These are phyloP conservation scores for Canariomyces notabilis DNA, from an alignment of 2,329 filamentous ascomycete genomes.

Conservation along the genomic window DNA sequence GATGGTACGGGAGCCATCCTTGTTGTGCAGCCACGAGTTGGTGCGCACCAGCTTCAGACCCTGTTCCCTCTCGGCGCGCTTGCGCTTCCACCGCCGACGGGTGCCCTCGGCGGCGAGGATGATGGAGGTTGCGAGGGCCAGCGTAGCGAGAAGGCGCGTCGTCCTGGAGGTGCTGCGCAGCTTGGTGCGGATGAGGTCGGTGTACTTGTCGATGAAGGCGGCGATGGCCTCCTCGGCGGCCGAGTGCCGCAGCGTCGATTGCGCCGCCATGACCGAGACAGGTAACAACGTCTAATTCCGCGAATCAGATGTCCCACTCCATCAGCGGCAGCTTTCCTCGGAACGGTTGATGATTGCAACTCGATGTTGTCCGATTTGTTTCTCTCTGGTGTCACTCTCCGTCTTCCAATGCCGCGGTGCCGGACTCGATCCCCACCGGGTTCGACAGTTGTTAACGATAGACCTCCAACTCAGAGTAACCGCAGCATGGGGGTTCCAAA, in stretches of 20 bases:
- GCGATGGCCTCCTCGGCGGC: constrained; percentile 63
- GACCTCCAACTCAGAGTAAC: too few relatives aligned
- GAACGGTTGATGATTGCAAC: too few relatives aligned
- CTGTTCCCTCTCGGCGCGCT: constrained; percentile 73
- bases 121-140: constrained; percentile 72
- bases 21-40: constrained; percentile 89
- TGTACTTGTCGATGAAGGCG: constrained; percentile 58
- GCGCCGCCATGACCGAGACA: constrained; percentile 64
- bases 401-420: too few relatives aligned
- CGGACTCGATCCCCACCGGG: too few relatives aligned
- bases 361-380: too few relatives aligned
- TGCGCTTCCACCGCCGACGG: constrained; percentile 69
- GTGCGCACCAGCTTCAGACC: constrained; percentile 76
- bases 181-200: constrained; percentile 45
- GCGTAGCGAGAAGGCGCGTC: constrained; percentile 68
- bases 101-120: constrained; percentile 73
- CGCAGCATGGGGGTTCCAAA: too few relatives aligned
- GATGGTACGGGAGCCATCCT: constrained; percentile 90
- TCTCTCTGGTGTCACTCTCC: too few relatives aligned
- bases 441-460: too few relatives aligned
- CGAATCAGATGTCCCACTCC: constrained; percentile 16
- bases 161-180: constrained; percentile 63
- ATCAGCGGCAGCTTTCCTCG: too few relatives aligned
- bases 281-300: constrained; percentile 12
- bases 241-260: constrained; percentile 72